Conservation (phyloP, 2,329 filamentous ascomycete species). For the Rutstroemia sp. region DNA sequence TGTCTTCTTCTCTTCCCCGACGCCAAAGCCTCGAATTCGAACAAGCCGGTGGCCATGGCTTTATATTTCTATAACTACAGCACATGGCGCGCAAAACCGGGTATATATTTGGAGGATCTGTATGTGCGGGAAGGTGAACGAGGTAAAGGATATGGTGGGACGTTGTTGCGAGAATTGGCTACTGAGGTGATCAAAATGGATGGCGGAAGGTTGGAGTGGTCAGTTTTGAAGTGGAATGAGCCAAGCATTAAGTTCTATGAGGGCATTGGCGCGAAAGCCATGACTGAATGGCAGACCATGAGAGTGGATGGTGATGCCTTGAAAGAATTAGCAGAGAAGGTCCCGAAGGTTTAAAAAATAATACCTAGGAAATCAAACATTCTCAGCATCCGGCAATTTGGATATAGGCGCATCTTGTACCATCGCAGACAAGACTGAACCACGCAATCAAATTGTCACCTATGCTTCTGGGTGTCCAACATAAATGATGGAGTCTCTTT, state of each 20-base stretch:
- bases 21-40: constrained; percentile 23
- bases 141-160: constrained; percentile 71
- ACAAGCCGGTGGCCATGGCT: constrained; percentile 62
- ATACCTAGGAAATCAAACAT: too few species aligned
- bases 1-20: constrained; percentile 59
- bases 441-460: too few species aligned
- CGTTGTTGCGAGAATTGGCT: constrained; percentile 69
- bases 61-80: constrained; percentile 95
- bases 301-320: constrained; percentile 63
- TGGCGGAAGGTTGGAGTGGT: constrained; percentile 80
- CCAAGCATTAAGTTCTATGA: constrained; percentile 84
- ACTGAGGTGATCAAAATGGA: constrained; percentile 65
- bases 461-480: too few species aligned
- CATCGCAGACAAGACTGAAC: too few species aligned
- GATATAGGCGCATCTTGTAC: too few species aligned
- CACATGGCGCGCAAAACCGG: constrained; percentile 81
- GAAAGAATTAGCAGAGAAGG: constrained; percentile 43
- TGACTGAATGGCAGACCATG: constrained; percentile 70
- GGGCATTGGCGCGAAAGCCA: constrained; percentile 51
- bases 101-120: constrained; percentile 92
- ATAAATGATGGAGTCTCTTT: too few species aligned
- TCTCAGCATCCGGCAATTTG: too few species aligned
- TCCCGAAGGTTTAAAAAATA: constrained; percentile 1
- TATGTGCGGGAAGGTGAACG: constrained; percentile 67
- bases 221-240: constrained; percentile 87